Conservation (phyloP, 2,329 filamentous ascomycete species). For the Sclerotinia nivalis region DNA sequence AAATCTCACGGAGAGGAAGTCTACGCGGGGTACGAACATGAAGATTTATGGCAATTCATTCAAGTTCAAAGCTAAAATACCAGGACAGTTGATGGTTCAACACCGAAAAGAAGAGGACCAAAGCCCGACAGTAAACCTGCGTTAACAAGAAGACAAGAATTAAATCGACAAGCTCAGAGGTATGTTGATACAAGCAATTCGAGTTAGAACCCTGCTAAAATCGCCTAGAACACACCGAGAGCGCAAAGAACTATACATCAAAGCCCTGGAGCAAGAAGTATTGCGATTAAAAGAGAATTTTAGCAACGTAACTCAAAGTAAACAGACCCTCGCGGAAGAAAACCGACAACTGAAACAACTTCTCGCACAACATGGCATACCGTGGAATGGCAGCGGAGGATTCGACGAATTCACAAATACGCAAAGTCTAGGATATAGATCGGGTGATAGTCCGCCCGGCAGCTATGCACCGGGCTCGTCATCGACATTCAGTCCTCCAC, state of each 20-base stretch:
- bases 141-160: conserved; percentile 84
- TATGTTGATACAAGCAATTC: conserved; percentile 46
- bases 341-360: conserved; percentile 70
- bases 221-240: conserved; percentile 85
- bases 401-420: conserved; percentile 44
- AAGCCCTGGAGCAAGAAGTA: conserved; percentile 88
- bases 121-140: conserved; percentile 97
- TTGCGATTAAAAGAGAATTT: conserved; percentile 85
- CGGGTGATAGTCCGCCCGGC: conserved; percentile 60
- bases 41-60: conserved; percentile 6
- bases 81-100: conserved; percentile 67
- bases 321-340: conserved; percentile 73
- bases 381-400: conserved; percentile 40
- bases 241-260: conserved; percentile 94
- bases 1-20: conserved; percentile 69
- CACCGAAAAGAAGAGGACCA: conserved; percentile 85
- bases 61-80: conserved; percentile 20
- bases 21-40: conserved; percentile 64
- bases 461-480: conserved; percentile 56
- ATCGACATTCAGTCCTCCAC: conserved; percentile 36
- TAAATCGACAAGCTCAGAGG: conserved; percentile 96
- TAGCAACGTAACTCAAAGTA: conserved; percentile 71
- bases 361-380: conserved; percentile 55
- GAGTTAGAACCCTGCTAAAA: conserved; percentile 24
- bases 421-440: conserved; percentile 51